Base-by-base conservation (phyloP, 805 yeast genomes). In the Teunomyces cretensis region DNA sequence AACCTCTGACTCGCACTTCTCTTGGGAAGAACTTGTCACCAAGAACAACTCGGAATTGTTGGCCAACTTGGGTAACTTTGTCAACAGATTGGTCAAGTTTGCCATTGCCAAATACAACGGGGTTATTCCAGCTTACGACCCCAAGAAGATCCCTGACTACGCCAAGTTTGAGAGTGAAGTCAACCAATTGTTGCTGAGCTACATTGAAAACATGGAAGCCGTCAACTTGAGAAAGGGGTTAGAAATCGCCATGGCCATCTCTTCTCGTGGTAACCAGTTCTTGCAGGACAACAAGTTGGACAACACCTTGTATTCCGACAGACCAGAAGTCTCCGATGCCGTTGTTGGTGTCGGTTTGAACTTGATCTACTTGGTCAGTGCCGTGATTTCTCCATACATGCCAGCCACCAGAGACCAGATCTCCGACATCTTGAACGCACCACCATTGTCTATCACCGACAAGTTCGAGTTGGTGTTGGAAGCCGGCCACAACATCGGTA, bases 41-140 rank as follows among this genome's bases (percentile, higher is more conserved):
- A 86, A 90, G 68, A 94, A 94, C 68, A 94, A 94, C 74, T 80
- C 87, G 53, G 99, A 94, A 72, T 75, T 94, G 61, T 77, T 94
- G 67, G 97, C 98, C 42, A 94, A 94, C 70, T 76, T 94, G 64
- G 99, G 99, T 68, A 94, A 94, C 74, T 89, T 90, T 60, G 97
- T 90, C 47, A 94, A 94, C 75, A 85, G 99, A 70, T 74, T 92
- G 58, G 82, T 89, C 51, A 94, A 94, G 67, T 94, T 90, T 63
- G 89, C 84, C 42, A 82, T 78, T 63, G 91, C 96, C 45, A 94
- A 90, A 65, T 94, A 89, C 68, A 86, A 88, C 54, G 95, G 96
- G 48, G 96, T 88, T 39, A 78, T 94, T 52, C 97, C 98, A 42
- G 59, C 72, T 39, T 90, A 65, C 61, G 74, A 80, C 49, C 64